phyloP scores from a whole-genome alignment of 176 grass and related monocot species.

The Oryza glumipatula region DNA sequence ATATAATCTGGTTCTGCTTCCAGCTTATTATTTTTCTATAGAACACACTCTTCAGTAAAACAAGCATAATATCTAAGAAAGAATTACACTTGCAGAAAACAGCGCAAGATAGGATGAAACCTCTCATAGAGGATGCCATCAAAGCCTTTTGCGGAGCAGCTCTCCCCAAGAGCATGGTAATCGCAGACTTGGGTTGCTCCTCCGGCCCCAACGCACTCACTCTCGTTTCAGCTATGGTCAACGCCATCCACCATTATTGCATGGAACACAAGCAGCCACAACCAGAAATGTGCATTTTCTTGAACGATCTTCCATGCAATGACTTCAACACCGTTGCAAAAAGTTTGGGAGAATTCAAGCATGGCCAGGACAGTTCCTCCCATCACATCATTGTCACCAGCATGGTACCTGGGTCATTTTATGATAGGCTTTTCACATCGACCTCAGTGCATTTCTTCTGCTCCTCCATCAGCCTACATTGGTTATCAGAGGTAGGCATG shows the following conservation, averaged over 20 bases:
- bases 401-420: constrained; percentile 34
- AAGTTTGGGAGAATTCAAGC: not conserved
- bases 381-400: not conserved
- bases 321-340: constrained; percentile 35
- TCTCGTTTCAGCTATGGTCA: not conserved
- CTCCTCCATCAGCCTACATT: constrained; percentile 17
- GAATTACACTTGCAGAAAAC: not conserved
- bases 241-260: not conserved
- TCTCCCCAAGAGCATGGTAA: not conserved
- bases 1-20: too few relatives aligned
- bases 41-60: not conserved
- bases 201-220: constrained; percentile 30
- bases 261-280: not conserved
- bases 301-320: constrained; percentile 33
- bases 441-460: constrained; percentile 20
- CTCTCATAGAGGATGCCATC: constrained; percentile 26
- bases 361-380: not conserved
- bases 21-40: not conserved
- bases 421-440: constrained; percentile 16
- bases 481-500: constrained; percentile 33
- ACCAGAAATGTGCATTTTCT: constrained; percentile 3
- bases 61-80: not conserved
- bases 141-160: not conserved
- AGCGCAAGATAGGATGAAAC: constrained; percentile 5
- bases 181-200: constrained; percentile 35